Conservation (phyloP, 306 rosid species). For the Trichosanthes truncata region DNA sequence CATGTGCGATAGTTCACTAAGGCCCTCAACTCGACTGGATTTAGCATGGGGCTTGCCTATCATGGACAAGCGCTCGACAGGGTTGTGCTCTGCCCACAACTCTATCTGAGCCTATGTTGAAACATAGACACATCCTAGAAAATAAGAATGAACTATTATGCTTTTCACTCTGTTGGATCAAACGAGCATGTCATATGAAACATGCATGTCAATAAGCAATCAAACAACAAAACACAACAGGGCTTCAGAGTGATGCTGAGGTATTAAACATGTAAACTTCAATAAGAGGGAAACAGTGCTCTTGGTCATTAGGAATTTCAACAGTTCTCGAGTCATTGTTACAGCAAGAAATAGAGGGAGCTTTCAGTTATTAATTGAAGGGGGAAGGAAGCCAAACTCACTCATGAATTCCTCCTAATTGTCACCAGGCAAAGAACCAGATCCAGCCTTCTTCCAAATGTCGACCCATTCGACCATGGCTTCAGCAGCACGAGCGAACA, state of each 20-base stretch:
- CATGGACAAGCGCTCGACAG: neutral
- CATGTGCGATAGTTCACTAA: neutral
- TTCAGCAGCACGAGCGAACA: conserved; percentile 63
- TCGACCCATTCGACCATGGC: conserved; percentile 80
- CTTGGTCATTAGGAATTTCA: neutral
- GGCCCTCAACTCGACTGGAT: neutral
- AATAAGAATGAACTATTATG: neutral
- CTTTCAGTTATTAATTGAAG: neutral
- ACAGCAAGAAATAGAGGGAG: neutral
- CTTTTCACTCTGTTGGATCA: neutral
- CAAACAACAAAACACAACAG: neutral
- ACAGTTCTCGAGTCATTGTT: neutral
- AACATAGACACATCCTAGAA: neutral
- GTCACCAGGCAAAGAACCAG: conserved; percentile 13
- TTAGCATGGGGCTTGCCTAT: neutral
- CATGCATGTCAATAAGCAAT: neutral
- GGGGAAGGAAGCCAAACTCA: neutral
- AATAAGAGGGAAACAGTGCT: neutral
- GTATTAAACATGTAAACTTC: neutral
- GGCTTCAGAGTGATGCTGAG: neutral
- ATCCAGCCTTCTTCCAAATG: conserved; percentile 70
- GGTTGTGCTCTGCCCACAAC: neutral
- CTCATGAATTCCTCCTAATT: neutral
- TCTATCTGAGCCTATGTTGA: neutral
- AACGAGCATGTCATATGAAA: neutral